These are phyloP conservation scores for Rhynchosporium agropyri DNA, from an alignment of 2,329 filamentous ascomycete species.

Conservation along the genomic window DNA sequence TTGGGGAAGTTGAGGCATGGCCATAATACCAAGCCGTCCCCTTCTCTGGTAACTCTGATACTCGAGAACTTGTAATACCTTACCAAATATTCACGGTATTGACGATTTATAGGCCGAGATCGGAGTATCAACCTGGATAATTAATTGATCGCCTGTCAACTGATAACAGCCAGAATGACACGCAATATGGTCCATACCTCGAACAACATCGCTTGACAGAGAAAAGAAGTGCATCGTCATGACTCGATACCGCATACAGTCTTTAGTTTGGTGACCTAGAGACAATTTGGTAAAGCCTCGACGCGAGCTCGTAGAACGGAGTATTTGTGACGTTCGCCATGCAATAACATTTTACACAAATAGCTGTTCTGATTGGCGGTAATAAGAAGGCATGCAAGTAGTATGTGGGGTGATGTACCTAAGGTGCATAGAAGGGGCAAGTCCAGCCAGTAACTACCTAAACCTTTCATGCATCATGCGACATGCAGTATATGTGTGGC, in stretches of 20 bases:
- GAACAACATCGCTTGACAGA: conserved; percentile 17
- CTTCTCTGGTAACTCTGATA: conserved; percentile 13
- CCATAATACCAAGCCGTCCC: neutral
- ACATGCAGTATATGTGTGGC: conserved; percentile 5
- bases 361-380: neutral
- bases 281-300: neutral
- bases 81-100: conserved; percentile 15
- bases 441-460: neutral
- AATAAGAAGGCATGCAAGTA: conserved; percentile 2
- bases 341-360: conserved; percentile 1
- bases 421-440: neutral
- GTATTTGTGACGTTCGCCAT: neutral
- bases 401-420: conserved; percentile 4
- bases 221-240: neutral
- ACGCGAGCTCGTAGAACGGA: conserved; percentile 6
- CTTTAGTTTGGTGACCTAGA: neutral
- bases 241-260: conserved; percentile 1
- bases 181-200: conserved; percentile 19
- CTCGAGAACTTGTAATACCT: neutral
- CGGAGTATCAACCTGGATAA: conserved; percentile 31
- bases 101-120: conserved; percentile 27
- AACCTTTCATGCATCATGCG: conserved; percentile 7
- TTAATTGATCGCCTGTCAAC: conserved; percentile 30
- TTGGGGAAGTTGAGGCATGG: neutral
- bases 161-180: conserved; percentile 22